Evolutionary conservation across 768 basidiomycete genomes (phyloP).

Genomic region (Leccinum imitatum): DNA sequence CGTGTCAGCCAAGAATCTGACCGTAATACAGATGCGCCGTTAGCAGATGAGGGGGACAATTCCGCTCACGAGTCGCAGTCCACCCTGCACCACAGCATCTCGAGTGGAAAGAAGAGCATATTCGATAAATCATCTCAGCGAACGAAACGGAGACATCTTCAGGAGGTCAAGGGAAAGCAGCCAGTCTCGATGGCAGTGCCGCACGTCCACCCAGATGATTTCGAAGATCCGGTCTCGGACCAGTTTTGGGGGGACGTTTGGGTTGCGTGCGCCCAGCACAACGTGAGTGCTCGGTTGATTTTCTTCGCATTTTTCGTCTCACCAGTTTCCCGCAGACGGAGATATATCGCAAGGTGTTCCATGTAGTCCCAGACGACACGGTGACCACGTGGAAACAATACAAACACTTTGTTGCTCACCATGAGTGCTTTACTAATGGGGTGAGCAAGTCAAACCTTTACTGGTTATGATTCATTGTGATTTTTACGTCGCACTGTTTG

Average conservation of each 20-base stretch:
- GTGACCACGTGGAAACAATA: constrained; percentile 96
- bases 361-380: constrained; percentile 88
- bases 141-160: constrained; percentile 55
- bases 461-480: neutral
- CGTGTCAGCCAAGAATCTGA: constrained; percentile 16
- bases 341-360: constrained; percentile 94
- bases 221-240: constrained; percentile 88
- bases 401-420: constrained; percentile 77
- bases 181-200: constrained; percentile 72
- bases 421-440: constrained; percentile 72
- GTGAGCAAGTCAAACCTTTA: constrained; percentile 41
- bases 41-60: constrained; percentile 41
- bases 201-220: constrained; percentile 68
- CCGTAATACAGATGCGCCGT: neutral
- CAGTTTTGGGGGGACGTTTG: constrained; percentile 90
- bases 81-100: constrained; percentile 43
- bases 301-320: neutral
- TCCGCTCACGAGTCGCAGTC: constrained; percentile 48
- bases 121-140: constrained; percentile 49
- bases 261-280: constrained; percentile 84
- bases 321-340: constrained; percentile 64
- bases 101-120: constrained; percentile 48
- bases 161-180: constrained; percentile 50
- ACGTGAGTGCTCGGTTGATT: constrained; percentile 51
- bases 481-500: constrained; percentile 5